Evolutionary conservation across 345 rosid genomes (phyloP).

Genomic region (Atalantia buxifolia): DNA sequence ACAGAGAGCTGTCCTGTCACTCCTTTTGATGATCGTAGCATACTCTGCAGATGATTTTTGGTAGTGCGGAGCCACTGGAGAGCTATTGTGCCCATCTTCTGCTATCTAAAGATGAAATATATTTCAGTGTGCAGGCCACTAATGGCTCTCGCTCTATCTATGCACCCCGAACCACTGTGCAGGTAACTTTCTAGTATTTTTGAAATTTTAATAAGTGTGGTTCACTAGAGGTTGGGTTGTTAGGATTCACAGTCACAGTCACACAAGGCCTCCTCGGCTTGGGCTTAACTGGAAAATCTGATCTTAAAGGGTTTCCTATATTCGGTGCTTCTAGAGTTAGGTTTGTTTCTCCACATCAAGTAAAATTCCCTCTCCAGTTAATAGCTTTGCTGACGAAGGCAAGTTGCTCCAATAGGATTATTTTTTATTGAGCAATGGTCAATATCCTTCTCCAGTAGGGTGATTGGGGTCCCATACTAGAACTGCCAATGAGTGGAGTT

Average conservation of each 20-base stretch:
- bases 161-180: constrained; percentile 68
- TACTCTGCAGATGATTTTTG: constrained; percentile 77
- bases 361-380: not conserved
- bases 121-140: constrained; percentile 60
- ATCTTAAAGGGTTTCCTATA: not conserved
- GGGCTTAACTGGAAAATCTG: not conserved
- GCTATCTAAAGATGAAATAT: constrained; percentile 80
- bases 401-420: not conserved
- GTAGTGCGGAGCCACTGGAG: constrained; percentile 75
- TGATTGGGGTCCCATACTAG: not conserved
- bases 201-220: not conserved
- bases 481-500: not conserved
- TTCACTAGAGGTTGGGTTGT: not conserved
- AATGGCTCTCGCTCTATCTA: constrained; percentile 72
- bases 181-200: constrained; percentile 39
- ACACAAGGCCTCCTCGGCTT: not conserved
- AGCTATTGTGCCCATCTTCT: constrained; percentile 91
- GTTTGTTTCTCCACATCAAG: not conserved
- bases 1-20: not conserved
- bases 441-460: not conserved
- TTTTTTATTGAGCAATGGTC: not conserved
- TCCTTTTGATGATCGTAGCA: constrained; percentile 31
- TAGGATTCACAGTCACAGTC: not conserved
- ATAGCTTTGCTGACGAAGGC: not conserved
- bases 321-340: not conserved